These are phyloP conservation scores for Lojkania enalia DNA, from an alignment of 2,329 filamentous ascomycete genomes.

Conservation along the genomic window DNA sequence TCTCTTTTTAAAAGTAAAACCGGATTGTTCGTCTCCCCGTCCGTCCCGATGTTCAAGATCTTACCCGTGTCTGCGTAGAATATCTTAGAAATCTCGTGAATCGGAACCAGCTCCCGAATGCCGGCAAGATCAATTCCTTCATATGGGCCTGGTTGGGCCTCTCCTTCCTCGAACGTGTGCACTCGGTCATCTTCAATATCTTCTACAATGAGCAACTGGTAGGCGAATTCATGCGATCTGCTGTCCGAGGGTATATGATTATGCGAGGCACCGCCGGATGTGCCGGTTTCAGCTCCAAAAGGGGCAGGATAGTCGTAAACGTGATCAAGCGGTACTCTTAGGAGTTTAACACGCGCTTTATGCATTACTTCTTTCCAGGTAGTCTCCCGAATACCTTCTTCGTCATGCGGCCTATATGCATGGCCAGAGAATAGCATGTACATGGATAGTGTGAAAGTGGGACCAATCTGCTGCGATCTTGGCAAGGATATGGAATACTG, in stretches of 20 bases:
- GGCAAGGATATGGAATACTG: conserved; percentile 71
- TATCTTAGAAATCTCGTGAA: conserved; percentile 81
- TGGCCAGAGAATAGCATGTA: conserved; percentile 96
- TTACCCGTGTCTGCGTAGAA: conserved; percentile 92
- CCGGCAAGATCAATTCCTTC: conserved; percentile 66
- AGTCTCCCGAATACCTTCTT: conserved; percentile 64
- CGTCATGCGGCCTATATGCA: conserved; percentile 58
- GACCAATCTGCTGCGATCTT: conserved; percentile 77
- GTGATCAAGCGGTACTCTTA: conserved; percentile 66
- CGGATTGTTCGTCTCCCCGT: conserved; percentile 70
- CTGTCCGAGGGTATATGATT: conserved; percentile 47
- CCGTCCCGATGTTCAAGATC: conserved; percentile 78
- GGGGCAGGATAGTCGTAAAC: conserved; percentile 51
- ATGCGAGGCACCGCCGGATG: conserved; percentile 20
- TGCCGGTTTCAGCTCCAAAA: conserved; percentile 19
- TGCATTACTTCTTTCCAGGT: conserved; percentile 97
- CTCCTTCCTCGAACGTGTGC: conserved; percentile 66
- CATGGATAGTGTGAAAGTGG: conserved; percentile 80
- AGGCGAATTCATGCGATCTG: conserved; percentile 68
- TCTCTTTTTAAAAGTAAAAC: conserved; percentile 77
- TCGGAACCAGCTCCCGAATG: conserved; percentile 67
- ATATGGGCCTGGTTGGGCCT: conserved; percentile 59
- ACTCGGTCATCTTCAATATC: conserved; percentile 74
- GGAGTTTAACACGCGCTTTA: conserved; percentile 82
- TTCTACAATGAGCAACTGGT: conserved; percentile 80